Conservation (phyloP, 345 rosid species). For the Pistacia atlantica region DNA sequence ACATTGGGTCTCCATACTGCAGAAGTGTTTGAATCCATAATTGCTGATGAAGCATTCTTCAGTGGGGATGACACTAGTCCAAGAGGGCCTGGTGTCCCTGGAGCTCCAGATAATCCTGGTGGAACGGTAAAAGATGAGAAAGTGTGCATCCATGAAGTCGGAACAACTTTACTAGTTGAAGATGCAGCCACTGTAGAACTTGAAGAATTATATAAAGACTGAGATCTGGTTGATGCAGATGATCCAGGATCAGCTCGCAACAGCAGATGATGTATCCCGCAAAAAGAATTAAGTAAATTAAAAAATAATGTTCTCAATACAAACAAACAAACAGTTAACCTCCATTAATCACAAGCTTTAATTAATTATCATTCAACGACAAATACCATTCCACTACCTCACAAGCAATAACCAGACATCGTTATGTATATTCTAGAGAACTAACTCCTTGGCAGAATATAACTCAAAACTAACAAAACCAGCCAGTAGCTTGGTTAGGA, state of each 20-base stretch:
- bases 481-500: not conserved
- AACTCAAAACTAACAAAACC: not conserved
- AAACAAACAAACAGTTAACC: not conserved
- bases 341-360: not conserved
- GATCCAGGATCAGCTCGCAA: constrained; percentile 38
- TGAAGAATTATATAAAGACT: constrained; percentile 39
- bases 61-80: constrained; percentile 42
- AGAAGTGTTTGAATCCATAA: constrained; percentile 48
- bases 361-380: not conserved
- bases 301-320: not conserved
- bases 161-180: constrained; percentile 33
- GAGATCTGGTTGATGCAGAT: constrained; percentile 38
- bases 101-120: constrained; percentile 38
- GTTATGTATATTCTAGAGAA: not conserved
- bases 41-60: constrained; percentile 36
- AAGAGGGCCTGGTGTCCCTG: constrained; percentile 41
- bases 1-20: constrained; percentile 43
- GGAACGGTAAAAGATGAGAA: constrained; percentile 43
- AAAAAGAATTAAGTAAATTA: constrained; percentile 20
- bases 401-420: constrained; percentile 4
- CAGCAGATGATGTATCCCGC: constrained; percentile 39
- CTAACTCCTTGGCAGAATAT: not conserved
- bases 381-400: not conserved
- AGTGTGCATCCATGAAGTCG: constrained; percentile 35
- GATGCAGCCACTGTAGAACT: constrained; percentile 30